Evolutionary conservation across 495 filamentous ascomycete genomes (phyloP).

Genomic region (Tuber melanosporum): DNA sequence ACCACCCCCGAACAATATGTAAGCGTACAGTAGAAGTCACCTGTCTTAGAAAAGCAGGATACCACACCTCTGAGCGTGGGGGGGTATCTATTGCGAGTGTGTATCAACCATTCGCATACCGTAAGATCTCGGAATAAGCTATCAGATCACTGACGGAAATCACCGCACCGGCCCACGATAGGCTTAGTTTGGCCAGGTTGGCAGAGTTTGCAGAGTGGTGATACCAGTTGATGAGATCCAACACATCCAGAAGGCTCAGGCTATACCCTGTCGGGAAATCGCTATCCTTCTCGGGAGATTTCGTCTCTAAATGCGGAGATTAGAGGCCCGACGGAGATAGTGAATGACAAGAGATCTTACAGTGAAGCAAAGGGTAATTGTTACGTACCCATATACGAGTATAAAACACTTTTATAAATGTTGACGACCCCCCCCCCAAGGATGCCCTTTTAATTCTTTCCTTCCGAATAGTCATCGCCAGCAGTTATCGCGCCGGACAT

Average conservation of each 20-base stretch:
- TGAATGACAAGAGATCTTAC: neutral
- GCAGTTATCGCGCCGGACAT: neutral
- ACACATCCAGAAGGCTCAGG: neutral
- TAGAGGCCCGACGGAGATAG: neutral
- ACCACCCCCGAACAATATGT: neutral
- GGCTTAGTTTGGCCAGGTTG: neutral
- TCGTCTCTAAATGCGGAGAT: neutral
- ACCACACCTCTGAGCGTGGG: neutral
- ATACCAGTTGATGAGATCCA: neutral
- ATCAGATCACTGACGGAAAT: neutral
- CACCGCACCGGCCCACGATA: neutral
- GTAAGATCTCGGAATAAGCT: neutral
- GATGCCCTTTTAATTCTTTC: neutral
- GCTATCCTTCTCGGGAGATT: neutral
- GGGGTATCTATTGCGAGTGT: neutral
- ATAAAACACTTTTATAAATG: neutral
- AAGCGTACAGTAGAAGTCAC: neutral
- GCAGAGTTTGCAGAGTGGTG: neutral
- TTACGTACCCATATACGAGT: neutral
- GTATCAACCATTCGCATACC: neutral
- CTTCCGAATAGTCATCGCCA: neutral
- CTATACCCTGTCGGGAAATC: neutral
- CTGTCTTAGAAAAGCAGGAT: neutral
- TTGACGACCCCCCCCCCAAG: neutral
- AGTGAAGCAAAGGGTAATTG: neutral